These are phyloP conservation scores for Septoria linicola DNA, from an alignment of 2,329 filamentous ascomycete species.

Conservation along the genomic window DNA sequence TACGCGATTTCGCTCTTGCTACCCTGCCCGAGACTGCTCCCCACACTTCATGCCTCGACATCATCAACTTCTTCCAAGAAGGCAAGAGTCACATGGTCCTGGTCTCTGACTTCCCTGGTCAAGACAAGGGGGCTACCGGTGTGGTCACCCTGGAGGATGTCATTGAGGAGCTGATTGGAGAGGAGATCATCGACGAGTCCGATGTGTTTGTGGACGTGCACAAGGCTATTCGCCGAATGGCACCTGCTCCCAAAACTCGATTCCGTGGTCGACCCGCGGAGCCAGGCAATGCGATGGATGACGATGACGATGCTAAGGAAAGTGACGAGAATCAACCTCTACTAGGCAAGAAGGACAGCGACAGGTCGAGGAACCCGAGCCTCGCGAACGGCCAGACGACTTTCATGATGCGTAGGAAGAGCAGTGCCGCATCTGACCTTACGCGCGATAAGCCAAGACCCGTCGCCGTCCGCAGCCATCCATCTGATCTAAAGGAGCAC, in stretches of 20 bases:
- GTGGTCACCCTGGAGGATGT: constrained; percentile 97
- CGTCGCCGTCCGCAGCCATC: constrained; percentile 50
- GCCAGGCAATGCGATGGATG: constrained; percentile 19
- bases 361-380: constrained; percentile 34
- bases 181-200: constrained; percentile 99
- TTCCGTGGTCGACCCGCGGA: constrained; percentile 25
- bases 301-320: constrained; percentile 27
- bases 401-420: constrained; percentile 48
- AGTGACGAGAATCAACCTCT: constrained; percentile 34
- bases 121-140: constrained; percentile 83
- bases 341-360: constrained; percentile 26
- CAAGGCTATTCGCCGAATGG: constrained; percentile 89
- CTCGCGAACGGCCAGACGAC: constrained; percentile 41
- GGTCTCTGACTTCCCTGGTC: constrained; percentile 87
- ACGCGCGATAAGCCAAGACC: constrained; percentile 29
- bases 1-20: constrained; percentile 86
- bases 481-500: constrained; percentile 58
- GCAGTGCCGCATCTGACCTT: constrained; percentile 43
- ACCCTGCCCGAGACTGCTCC: constrained; percentile 92
- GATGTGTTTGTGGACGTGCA: constrained; percentile 98
- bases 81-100: constrained; percentile 99
- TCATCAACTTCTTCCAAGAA: constrained; percentile 99
- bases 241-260: constrained; percentile 72
- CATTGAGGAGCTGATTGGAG: constrained; percentile 96
- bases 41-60: constrained; percentile 94